Conservation (phyloP, 2,329 filamentous ascomycete species). For the Coniella lustricola region DNA sequence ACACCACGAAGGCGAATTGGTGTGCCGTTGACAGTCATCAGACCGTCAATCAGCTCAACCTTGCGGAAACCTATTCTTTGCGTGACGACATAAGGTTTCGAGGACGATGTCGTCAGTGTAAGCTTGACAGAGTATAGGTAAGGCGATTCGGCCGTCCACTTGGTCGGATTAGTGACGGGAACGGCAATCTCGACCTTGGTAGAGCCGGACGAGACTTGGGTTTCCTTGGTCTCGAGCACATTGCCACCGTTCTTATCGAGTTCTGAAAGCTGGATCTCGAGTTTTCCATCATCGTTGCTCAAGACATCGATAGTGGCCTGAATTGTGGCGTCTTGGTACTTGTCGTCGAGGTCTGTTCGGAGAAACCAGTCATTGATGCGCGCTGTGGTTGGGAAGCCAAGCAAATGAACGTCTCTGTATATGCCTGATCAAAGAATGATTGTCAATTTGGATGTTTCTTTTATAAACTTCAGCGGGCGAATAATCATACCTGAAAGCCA, state of each 20-base stretch:
- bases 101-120: conserved; percentile 23
- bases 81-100: conserved; percentile 31
- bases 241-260: conserved; percentile 28
- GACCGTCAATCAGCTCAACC: conserved; percentile 53
- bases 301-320: conserved; percentile 39
- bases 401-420: conserved; percentile 58
- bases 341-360: conserved; percentile 43
- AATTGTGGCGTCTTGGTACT: conserved; percentile 45
- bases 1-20: conserved; percentile 56
- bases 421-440: conserved; percentile 36
- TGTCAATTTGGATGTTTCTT: background rate
- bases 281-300: conserved; percentile 25
- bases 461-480: background rate
- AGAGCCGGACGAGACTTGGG: conserved; percentile 21
- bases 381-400: conserved; percentile 44
- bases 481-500: conserved; percentile 47
- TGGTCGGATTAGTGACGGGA: conserved; percentile 44
- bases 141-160: conserved; percentile 64
- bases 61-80: conserved; percentile 58
- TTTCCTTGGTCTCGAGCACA: conserved; percentile 21
- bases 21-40: conserved; percentile 56
- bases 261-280: conserved; percentile 39
- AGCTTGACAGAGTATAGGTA: conserved; percentile 51
- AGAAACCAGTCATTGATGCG: conserved; percentile 53
- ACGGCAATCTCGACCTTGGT: conserved; percentile 35